Conservation (phyloP, 352 stramenopile species). For the Phytophthora europaea region DNA sequence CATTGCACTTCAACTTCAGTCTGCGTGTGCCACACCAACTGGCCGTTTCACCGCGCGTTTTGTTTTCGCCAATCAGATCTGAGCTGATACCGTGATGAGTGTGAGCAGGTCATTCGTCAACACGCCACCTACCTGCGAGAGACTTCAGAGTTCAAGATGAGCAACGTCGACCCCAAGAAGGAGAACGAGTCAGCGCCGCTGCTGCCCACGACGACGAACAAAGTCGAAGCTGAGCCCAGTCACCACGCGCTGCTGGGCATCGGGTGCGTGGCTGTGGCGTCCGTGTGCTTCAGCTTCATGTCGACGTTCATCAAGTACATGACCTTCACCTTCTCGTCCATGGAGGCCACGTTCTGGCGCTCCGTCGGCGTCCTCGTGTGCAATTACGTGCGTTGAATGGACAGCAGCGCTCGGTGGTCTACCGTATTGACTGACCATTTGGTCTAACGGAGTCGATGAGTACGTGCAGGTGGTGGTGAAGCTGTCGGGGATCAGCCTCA, state of each 20-base stretch:
- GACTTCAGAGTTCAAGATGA: constrained; percentile 1
- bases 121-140: not conserved
- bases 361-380: constrained; percentile 59
- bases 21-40: constrained; percentile 1
- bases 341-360: constrained; percentile 84
- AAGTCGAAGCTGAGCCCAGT: constrained; percentile 16
- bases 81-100: constrained; percentile 7
- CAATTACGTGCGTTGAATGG: constrained; percentile 58
- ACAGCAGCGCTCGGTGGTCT: not conserved
- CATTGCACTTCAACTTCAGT: constrained; percentile 13
- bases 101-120: constrained; percentile 13
- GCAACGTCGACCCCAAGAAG: constrained; percentile 6
- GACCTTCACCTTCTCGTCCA: constrained; percentile 73
- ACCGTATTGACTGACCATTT: not conserved
- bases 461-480: constrained; percentile 19
- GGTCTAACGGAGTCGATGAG: not conserved
- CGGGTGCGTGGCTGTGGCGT: constrained; percentile 62
- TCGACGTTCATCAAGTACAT: constrained; percentile 81
- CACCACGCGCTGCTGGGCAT: constrained; percentile 70
- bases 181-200: constrained; percentile 20
- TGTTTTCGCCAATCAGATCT: not conserved
- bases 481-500: constrained; percentile 38
- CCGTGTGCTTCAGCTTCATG: constrained; percentile 85
- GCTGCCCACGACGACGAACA: constrained; percentile 21
- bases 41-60: not conserved